phyloP scores from a whole-genome alignment of 2,329 filamentous ascomycete species.

The Claviceps capensis region DNA sequence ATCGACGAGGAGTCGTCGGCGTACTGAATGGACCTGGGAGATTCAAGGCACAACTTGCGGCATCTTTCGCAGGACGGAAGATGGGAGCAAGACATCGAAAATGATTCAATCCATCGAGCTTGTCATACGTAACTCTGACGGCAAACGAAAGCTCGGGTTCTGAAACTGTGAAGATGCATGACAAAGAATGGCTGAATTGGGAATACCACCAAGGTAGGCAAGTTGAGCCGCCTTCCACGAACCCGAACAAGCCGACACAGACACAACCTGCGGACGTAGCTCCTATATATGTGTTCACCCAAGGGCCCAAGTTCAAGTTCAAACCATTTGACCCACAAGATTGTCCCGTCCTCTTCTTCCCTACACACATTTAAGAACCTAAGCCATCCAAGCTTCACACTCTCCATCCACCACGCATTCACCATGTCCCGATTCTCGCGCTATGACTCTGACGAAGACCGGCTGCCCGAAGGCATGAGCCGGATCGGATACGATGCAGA shows the following conservation, averaged over 20 bases:
- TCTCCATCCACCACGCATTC: background rate
- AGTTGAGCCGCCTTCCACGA: background rate
- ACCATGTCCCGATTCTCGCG: slow-evolving; percentile 28
- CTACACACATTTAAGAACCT: background rate
- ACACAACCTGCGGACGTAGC: no score
- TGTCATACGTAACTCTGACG: background rate
- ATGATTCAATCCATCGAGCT: background rate
- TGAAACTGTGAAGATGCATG: no score
- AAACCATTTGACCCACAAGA: no score
- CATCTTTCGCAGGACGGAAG: no score
- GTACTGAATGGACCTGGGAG: no score
- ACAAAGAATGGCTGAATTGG: no score
- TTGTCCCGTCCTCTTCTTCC: no score
- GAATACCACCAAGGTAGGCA: no score
- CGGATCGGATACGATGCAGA: slow-evolving; percentile 44
- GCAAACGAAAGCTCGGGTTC: background rate
- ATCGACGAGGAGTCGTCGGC: background rate
- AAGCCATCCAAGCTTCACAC: background rate
- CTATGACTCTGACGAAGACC: slow-evolving; percentile 34
- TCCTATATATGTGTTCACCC: no score
- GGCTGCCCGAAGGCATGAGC: slow-evolving; percentile 40
- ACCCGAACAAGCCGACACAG: background rate
- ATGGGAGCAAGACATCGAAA: background rate
- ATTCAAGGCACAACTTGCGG: no score
- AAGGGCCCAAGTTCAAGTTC: no score